Evolutionary conservation across 257 asterid genomes (phyloP), one percentile per base, ranked within the genome.

Genomic region (Eucommia ulmoides): DNA sequence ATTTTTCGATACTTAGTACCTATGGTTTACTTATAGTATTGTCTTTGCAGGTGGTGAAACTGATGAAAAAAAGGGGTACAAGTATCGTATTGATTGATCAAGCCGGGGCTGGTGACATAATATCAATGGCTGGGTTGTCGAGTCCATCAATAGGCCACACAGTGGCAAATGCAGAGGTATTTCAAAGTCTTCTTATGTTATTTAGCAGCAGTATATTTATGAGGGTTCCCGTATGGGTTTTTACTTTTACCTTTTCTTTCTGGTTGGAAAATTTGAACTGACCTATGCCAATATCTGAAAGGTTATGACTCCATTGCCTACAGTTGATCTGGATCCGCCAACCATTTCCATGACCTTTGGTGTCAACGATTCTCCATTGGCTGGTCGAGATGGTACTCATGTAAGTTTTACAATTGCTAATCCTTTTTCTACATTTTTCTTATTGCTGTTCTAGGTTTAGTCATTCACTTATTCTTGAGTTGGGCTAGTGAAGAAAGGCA

Each of bases 341-440:
- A 91, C 98, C 53, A 91, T 83, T 70, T 91, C 98, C 53, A 91
- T 91, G 98, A 91, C 94, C 53, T 86, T 91, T 69, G 85, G 98
- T 23, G 96, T 91, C 45, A 91, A 91, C 76, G 98, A 91, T 63
- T 86, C 98, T 44, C 96, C 96, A 24, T 72, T 91, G 80, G 95
- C 94, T 73, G 98, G 96, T 55, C 88, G 92, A 51, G 98, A 91
- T 63, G 98, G 98, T 65, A 65, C 56, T 52, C 93, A 78, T 72
- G 98, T 91, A 78, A 74, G 98, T 60, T 22, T 45, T 49, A 8
- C 8, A 33, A 62, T 24, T 57, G n/a, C 42, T 22, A n/a, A n/a
- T n/a, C n/a, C n/a, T n/a, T 49, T 52, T 46, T 42, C 33, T 35
- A 4, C 11, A 11, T 35, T 35, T 4, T 4, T 35, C 44, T 35